phyloP scores from a whole-genome alignment of 1,139 yeast species.

The Sugiyamaella xylanicola region DNA sequence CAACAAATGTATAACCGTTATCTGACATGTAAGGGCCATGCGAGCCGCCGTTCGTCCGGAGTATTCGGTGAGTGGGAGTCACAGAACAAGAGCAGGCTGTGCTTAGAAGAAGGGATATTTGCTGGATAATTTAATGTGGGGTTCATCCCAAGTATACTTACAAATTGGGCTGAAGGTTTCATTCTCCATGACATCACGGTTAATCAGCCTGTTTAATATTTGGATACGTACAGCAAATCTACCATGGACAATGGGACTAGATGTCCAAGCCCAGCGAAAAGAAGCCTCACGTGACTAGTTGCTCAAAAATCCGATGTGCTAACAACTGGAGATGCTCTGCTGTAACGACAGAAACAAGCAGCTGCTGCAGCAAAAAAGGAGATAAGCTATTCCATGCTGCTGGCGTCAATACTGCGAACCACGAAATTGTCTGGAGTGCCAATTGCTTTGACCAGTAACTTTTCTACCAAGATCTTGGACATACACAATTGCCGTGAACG shows the following conservation, averaged over 20 bases:
- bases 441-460: background rate
- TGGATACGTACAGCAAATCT: no score
- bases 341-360: background rate
- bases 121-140: no score
- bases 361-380: no score
- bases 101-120: no score
- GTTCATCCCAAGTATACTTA: no score
- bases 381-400: background rate
- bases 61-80: background rate
- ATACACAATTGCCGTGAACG: no score
- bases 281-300: background rate
- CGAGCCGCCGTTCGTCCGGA: slow-evolving; percentile 4
- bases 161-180: no score
- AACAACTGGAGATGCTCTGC: background rate
- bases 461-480: background rate
- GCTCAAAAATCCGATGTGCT: no score
- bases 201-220: no score
- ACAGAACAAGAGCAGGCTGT: background rate
- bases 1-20: background rate
- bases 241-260: no score
- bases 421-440: background rate
- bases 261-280: no score
- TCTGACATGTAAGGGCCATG: background rate
- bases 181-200: background rate
- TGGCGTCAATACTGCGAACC: background rate